Evolutionary conservation across 202 grass and related monocot genomes (phyloP).

Genomic region (Zizania palustris): DNA sequence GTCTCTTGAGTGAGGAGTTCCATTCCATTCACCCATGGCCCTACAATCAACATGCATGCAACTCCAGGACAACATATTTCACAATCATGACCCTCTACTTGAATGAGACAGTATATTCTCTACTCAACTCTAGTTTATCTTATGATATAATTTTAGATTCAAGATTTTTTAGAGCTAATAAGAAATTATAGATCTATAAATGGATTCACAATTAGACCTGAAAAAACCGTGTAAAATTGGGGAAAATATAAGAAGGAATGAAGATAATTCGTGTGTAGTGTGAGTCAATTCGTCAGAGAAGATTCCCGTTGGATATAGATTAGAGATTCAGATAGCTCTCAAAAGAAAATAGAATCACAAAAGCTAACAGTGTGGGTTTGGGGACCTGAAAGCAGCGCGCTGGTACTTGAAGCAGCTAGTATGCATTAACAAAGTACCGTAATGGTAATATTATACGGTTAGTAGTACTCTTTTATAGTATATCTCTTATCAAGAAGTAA

Average conservation of each 20-base stretch:
- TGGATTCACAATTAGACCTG: neutral
- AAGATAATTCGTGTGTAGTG: neutral
- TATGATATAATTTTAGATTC: neutral
- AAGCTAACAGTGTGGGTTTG: neutral
- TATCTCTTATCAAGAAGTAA: no score
- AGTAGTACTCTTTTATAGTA: no score
- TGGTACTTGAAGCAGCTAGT: neutral
- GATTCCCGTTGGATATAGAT: slow-evolving; percentile 2
- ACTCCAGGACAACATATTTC: slow-evolving; percentile 25
- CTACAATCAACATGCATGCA: slow-evolving; percentile 25
- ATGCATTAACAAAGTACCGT: neutral
- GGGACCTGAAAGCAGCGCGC: neutral
- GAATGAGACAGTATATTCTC: neutral
- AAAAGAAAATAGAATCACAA: neutral
- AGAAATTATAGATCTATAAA: no score
- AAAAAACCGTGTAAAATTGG: neutral
- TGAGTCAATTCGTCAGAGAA: neutral
- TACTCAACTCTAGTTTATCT: neutral
- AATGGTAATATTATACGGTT: no score
- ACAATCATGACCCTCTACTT: slow-evolving; percentile 8
- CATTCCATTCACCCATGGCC: neutral
- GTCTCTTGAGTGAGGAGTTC: no score
- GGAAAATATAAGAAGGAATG: neutral
- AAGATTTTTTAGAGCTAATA: no score
- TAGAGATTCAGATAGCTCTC: slow-evolving; percentile 25